Percentiles rank a stretch among this genome's conserved stretches.
Conservation (phyloP, 2,329 filamentous ascomycete species). For the Anisogramma anomala region DNA sequence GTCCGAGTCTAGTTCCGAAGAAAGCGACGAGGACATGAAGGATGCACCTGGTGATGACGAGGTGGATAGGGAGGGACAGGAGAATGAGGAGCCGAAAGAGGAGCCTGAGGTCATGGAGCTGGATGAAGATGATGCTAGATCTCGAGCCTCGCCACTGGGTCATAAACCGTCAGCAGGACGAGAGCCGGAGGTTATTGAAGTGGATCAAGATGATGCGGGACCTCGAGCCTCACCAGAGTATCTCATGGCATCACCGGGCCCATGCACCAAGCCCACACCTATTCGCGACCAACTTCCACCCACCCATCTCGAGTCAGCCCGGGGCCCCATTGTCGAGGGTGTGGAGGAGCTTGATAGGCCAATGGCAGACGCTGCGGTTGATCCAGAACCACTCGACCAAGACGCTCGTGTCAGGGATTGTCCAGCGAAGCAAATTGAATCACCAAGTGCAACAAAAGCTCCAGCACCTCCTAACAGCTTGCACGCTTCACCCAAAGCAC, state of each 20-base stretch:
- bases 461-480: neutral
- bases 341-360: neutral
- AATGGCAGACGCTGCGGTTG: neutral
- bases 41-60: neutral
- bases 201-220: neutral
- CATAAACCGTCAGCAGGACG: no score
- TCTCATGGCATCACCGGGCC: neutral
- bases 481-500: neutral
- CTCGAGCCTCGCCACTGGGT: neutral
- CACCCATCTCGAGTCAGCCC: neutral
- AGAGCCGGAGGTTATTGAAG: neutral
- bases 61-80: neutral
- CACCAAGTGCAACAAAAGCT: neutral
- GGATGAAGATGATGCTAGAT: neutral
- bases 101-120: neutral
- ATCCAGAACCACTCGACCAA: neutral
- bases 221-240: neutral
- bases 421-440: slow-evolving; percentile 3
- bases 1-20: neutral
- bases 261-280: neutral
- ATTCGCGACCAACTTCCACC: neutral
- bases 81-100: neutral
- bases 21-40: slow-evolving; percentile 2
- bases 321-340: neutral
- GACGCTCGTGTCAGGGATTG: neutral